phyloP scores from a whole-genome alignment of 768 basidiomycete genomes.

The Lentinula boryana region DNA sequence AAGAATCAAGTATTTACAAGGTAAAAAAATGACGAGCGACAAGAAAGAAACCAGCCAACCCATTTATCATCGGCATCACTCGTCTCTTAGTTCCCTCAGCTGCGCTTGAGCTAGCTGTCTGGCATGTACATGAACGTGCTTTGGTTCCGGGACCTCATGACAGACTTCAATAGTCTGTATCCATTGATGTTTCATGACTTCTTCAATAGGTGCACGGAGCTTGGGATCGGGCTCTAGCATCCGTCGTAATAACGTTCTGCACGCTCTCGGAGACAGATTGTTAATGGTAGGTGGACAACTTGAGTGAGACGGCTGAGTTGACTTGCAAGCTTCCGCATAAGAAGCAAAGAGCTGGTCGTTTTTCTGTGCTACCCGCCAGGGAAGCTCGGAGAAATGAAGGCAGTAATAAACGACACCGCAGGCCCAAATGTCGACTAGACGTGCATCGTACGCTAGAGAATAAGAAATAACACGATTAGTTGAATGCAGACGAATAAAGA shows the following conservation, averaged over 20 bases:
- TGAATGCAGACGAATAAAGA: constrained; percentile 18
- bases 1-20: not conserved
- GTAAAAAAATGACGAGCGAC: not conserved
- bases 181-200: constrained; percentile 76
- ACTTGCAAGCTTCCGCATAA: constrained; percentile 58
- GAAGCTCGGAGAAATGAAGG: constrained; percentile 95
- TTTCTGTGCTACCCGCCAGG: constrained; percentile 91
- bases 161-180: constrained; percentile 79
- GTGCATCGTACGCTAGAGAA: constrained; percentile 86
- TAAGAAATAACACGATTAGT: constrained; percentile 28
- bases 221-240: constrained; percentile 97
- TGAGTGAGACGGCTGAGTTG: constrained; percentile 36
- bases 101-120: constrained; percentile 52
- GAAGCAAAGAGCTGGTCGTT: constrained; percentile 76
- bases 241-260: constrained; percentile 74
- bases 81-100: constrained; percentile 16
- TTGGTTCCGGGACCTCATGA: constrained; percentile 53
- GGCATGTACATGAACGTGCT: constrained; percentile 68
- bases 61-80: not conserved
- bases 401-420: constrained; percentile 98
- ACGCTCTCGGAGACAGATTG: constrained; percentile 83
- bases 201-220: constrained; percentile 69
- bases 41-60: not conserved
- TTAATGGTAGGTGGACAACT: constrained; percentile 67
- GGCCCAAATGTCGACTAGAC: constrained; percentile 97